A percentile compares a stretch with the other conserved stretches of the same genome.
Evolutionary conservation across 192 early-diverging fungal species (phyloP).

Genomic region (Podila epigama): DNA sequence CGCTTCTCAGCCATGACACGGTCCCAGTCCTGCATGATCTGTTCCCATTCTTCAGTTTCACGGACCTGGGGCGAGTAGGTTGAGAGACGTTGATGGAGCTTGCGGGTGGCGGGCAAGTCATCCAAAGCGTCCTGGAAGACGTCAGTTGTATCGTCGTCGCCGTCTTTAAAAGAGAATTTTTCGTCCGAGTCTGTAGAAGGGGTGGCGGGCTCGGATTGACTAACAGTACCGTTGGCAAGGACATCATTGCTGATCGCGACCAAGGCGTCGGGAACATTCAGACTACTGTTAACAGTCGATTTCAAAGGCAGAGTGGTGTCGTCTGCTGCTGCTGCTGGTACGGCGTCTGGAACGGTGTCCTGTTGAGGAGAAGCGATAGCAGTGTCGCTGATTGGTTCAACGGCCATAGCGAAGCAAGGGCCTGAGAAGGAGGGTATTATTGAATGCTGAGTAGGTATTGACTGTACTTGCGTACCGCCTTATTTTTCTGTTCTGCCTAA

Average conservation of each 20-base stretch:
- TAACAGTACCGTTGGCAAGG: conserved; percentile 15
- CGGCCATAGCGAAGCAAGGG: no score
- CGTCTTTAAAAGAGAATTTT: conserved; percentile 22
- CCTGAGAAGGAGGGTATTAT: no score
- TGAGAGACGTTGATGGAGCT: conserved; percentile 42
- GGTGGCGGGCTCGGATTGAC: conserved; percentile 9
- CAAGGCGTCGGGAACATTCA: conserved; percentile 18
- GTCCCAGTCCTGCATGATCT: conserved; percentile 52
- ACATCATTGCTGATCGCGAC: conserved; percentile 45
- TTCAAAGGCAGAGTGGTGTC: background rate
- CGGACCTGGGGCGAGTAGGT: conserved; percentile 41
- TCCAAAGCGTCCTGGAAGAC: conserved; percentile 39
- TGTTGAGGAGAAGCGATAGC: no score
- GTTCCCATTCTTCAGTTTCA: conserved; percentile 41
- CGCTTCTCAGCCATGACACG: conserved; percentile 51
- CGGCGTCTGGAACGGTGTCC: background rate
- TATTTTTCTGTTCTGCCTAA: no score
- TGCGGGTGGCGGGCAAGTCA: conserved; percentile 27
- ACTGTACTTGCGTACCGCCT: no score
- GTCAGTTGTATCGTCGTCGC: conserved; percentile 16
- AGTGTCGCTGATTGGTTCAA: no score
- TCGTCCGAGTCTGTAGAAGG: conserved; percentile 19
- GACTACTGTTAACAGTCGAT: background rate
- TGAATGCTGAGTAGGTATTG: no score
- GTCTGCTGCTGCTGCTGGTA: background rate